Evolutionary conservation across 2,329 filamentous ascomycete genomes (phyloP).

Genomic region (Corynespora cassiicola): DNA sequence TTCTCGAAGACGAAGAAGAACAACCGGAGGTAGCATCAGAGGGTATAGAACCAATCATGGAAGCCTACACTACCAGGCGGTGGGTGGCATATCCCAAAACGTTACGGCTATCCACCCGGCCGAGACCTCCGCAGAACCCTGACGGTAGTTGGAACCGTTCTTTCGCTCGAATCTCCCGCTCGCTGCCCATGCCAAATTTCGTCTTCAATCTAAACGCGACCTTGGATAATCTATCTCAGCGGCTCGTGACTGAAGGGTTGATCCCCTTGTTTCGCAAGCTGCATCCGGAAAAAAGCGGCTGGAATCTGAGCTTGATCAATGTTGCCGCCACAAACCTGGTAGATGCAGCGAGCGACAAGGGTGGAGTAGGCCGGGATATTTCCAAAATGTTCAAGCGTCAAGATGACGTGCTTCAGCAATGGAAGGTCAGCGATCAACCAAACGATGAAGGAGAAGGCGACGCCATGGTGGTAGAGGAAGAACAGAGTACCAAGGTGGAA

Average conservation of each 20-base stretch:
- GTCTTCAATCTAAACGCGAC: slow-evolving; percentile 69
- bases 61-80: slow-evolving; percentile 30
- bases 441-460: slow-evolving; percentile 20
- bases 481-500: too few relatives aligned
- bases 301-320: slow-evolving; percentile 86
- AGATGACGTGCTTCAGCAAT: slow-evolving; percentile 71
- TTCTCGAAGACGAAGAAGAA: slow-evolving; percentile 63
- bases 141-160: slow-evolving; percentile 63
- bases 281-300: slow-evolving; percentile 71
- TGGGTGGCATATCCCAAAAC: slow-evolving; percentile 87
- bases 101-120: slow-evolving; percentile 79
- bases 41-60: too few relatives aligned
- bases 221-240: slow-evolving; percentile 67
- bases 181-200: slow-evolving; percentile 74
- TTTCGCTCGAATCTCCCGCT: slow-evolving; percentile 77
- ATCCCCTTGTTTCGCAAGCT: slow-evolving; percentile 77
- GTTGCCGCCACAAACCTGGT: slow-evolving; percentile 87
- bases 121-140: slow-evolving; percentile 59
- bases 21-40: slow-evolving; percentile 3
- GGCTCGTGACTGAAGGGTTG: slow-evolving; percentile 72
- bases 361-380: slow-evolving; percentile 72
- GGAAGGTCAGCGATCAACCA: too few relatives aligned
- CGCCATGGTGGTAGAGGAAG: slow-evolving; percentile 12
- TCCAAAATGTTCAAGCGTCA: slow-evolving; percentile 81
- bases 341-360: slow-evolving; percentile 53